A percentile compares a stretch with the other conserved stretches of the same genome.
These are phyloP conservation scores for Saksenaea vasiformis DNA, from an alignment of 371 early-diverging fungal genomes.

Conservation along the genomic window DNA sequence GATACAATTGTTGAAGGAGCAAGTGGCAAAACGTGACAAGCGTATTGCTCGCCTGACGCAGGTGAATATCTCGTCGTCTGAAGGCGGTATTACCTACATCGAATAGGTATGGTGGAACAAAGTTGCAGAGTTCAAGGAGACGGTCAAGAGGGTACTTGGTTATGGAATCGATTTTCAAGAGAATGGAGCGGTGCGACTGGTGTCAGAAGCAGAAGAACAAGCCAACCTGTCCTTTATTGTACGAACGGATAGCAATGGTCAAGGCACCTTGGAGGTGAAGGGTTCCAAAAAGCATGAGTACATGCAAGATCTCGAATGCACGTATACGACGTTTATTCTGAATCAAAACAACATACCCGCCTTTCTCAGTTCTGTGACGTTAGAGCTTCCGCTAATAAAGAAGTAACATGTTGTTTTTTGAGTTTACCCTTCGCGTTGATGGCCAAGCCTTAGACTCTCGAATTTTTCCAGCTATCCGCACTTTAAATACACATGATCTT, in stretches of 20 bases:
- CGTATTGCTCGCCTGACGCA: constrained; percentile 67
- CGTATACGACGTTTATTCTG: constrained; percentile 65
- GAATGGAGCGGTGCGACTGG: constrained; percentile 72
- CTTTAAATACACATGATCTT: background rate
- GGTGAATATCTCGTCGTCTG: constrained; percentile 33
- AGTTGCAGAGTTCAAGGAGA: constrained; percentile 68
- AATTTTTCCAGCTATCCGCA: background rate
- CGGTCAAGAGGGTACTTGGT: constrained; percentile 69
- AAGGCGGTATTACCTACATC: background rate
- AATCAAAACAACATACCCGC: constrained; percentile 73
- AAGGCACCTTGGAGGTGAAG: constrained; percentile 61
- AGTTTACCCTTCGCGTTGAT: background rate
- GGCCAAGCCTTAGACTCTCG: background rate
- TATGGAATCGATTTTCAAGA: constrained; percentile 72
- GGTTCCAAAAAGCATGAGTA: constrained; percentile 66
- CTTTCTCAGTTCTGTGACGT: constrained; percentile 74
- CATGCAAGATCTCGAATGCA: constrained; percentile 50
- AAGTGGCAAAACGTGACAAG: constrained; percentile 57
- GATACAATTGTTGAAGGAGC: constrained; percentile 39
- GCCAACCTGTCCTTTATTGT: constrained; percentile 68
- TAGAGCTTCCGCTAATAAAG: constrained; percentile 41
- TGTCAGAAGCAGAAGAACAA: constrained; percentile 59
- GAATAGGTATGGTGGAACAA: constrained; percentile 58
- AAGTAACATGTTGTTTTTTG: background rate
- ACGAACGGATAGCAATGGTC: constrained; percentile 56